A percentile compares a stretch with the other conserved stretches of the same genome.
phyloP scores from a whole-genome alignment of 768 basidiomycete species.

The Strobilomyces dryophilus region DNA sequence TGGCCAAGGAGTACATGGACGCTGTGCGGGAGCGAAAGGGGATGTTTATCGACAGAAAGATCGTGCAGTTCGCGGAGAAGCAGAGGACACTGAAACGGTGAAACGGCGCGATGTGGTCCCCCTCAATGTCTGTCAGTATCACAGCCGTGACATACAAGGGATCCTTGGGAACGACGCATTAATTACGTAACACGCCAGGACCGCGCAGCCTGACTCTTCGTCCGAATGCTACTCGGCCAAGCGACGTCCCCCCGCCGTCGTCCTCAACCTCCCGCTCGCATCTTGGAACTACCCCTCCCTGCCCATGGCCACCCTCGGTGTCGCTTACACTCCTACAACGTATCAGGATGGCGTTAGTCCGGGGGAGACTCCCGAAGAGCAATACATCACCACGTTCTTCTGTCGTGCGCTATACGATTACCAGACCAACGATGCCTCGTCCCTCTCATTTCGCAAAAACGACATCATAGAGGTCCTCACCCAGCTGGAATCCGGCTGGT shows the following conservation, averaged over 20 bases:
- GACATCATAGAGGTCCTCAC: conserved; percentile 94
- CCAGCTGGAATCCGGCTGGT: conserved; percentile 92
- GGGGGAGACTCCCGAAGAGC: conserved; percentile 46
- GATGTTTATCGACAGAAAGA: conserved; percentile 91
- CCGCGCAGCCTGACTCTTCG: conserved; percentile 6
- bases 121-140: too few relatives aligned
- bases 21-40: conserved; percentile 88
- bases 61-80: conserved; percentile 95
- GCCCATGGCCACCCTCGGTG: conserved; percentile 24
- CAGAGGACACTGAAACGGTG: conserved; percentile 81
- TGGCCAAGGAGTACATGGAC: conserved; percentile 95
- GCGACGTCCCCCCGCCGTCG: conserved; percentile 8
- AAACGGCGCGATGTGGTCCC: background rate
- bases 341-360: conserved; percentile 22
- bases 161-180: background rate
- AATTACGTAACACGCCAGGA: conserved; percentile 26
- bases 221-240: conserved; percentile 16
- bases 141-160: background rate
- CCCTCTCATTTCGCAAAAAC: conserved; percentile 80
- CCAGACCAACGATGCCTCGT: conserved; percentile 80
- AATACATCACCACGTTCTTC: conserved; percentile 67
- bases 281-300: background rate
- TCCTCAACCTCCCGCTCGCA: background rate
- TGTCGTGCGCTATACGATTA: conserved; percentile 93
- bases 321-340: conserved; percentile 17